Evolutionary conservation across 176 grass and related monocot species (phyloP).

Genomic region (Aegilops longissima): DNA sequence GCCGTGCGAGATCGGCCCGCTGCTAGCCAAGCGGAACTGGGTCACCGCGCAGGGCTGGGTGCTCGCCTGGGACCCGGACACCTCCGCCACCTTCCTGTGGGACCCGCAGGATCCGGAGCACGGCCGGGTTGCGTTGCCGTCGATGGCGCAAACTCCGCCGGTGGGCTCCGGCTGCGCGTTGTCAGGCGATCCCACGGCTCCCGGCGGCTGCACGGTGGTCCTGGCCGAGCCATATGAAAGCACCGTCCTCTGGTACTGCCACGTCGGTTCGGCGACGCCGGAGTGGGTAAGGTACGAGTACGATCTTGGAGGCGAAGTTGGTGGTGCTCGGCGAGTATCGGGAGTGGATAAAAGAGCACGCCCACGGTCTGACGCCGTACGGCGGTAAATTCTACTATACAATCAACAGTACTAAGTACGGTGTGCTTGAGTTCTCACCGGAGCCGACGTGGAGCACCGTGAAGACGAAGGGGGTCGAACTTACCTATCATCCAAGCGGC

Average conservation of each 20-base stretch:
- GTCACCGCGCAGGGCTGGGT: neutral
- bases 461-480: neutral
- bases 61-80: neutral
- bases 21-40: neutral
- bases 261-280: neutral
- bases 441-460: neutral
- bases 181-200: too few species aligned
- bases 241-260: neutral
- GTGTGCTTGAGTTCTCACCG: neutral
- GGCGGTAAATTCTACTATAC: neutral
- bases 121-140: neutral
- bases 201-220: too few species aligned
- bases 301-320: neutral
- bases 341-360: neutral
- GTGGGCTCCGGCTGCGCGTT: accelerated
- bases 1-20: neutral
- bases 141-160: neutral
- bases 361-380: neutral
- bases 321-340: neutral
- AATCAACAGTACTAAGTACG: neutral
- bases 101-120: neutral
- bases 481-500: neutral
- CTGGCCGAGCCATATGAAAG: too few species aligned
- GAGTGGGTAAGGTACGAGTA: neutral
- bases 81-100: neutral